Base-by-base conservation (phyloP, 2,329 filamentous ascomycete species). In the Nemania sp. region DNA sequence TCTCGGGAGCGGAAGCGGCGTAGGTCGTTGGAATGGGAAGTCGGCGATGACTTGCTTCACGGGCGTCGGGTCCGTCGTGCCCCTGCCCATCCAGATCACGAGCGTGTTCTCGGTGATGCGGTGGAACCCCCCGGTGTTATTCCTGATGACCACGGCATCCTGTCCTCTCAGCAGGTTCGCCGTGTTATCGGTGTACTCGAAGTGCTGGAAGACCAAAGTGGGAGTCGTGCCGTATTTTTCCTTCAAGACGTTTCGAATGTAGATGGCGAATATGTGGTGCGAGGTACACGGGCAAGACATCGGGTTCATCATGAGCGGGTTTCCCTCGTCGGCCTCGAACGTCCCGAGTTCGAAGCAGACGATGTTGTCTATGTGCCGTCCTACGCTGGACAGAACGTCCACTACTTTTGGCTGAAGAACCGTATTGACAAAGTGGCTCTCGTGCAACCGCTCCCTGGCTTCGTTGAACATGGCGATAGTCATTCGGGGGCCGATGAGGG, bases 21-120 rank as follows among this genome's bases (percentile, higher is more conserved):
- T 13, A 3, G 12, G 35, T 12, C 10, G 35, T 42, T 52, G 49
- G 15, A 42, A 42, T 3, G 49, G 49, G 37, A 52, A 52, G 21
- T 52, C 49, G 13, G 49, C 49, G 3, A 52, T 52, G 11, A 52
- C 11, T 20, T 52, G 49, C 15, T 52, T 52, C 5, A 52, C 49
- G 5, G 49, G 49, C 20, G 17, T 13, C 15, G 49, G 15, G 17
- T 40, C 17, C 2, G 35, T 20, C 15, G 13, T 20, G 10, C 37
- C 21, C 10, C 10, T 29, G 21, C 49, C 35, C 5, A 21, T 29
- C 49, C 49, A 52, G 11, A 52, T 42, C 10, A 52, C 37, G 12
- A 52, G 49, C 2, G 20, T 18, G 10, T 52, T 52, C 21, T 32
- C 21, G 13, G 49, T 52, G n/a, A 52, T 42, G 21, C 40, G 37